Evolutionary conservation across 345 rosid genomes (phyloP), one percentile per base, ranked within the genome.

Genomic region (Salix dunnii): DNA sequence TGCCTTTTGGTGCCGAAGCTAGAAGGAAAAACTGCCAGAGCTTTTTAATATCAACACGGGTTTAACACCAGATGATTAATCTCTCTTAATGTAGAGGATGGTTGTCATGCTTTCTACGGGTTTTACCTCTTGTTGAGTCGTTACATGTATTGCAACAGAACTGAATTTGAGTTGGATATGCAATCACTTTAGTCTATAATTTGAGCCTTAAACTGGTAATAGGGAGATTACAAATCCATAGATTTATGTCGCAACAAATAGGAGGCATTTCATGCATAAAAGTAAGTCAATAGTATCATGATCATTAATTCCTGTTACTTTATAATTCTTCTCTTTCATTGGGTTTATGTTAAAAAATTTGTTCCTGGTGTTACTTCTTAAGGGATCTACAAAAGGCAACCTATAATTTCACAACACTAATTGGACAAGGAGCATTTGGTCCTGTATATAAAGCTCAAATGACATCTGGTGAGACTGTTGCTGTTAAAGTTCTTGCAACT

Each of bases 301-400:
- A 36, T 36, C 35, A 30, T 7, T 30, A 35, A 13, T 58, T 40
- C 17, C 21, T 77, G 30, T 53, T 28, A 73, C 2, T 30, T 18
- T 17, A 18, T 35, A 58, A 67, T 18, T 46, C 30, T 66, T 70
- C 21, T 51, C 18, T n/a, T 70, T 20, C 14, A 7, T 30, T 74
- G 46, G 65, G 18, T 58, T 65, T 7, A 25, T 69, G 69, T 2
- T 68, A 64, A 21, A 70, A 72, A 75, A 53, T 60, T 25, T 68
- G 14, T 72, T 79, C 35, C 18, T 69, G 63, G 7, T 51, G 6
- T 68, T 46, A 79, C 48, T 66, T 17, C 11, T 82, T 65, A 89
- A 96, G 99, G 92, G 99, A 96, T 89, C 89, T 96, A 86, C 98
- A 94, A 78, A 94, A 91, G 72, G 98, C 97, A 78, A 96, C 99